Base-by-base conservation (phyloP, 164 flowering plant species). In the Umbilicus rupestris region DNA sequence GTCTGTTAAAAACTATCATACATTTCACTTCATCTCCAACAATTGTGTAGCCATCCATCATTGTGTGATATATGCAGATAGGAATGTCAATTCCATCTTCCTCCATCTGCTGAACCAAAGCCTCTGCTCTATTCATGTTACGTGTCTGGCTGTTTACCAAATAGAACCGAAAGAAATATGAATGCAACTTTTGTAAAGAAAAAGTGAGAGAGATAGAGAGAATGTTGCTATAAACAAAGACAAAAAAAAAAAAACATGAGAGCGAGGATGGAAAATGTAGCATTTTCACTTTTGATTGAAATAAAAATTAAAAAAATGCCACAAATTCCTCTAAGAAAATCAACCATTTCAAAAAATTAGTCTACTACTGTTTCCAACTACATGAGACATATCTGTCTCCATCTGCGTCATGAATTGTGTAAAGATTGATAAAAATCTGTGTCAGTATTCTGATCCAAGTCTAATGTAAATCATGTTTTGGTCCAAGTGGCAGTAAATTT, bases 1-100 rank as follows among this genome's bases (percentile, higher is more conserved):
- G 92, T 74, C 99, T 84, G 52, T 83, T 78, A 76, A 91, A 94
- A 45, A 94, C 97, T 66, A 84, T 64, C 57, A 89, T 71, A 68
- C 96, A 89, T 80, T 91, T 91, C 10, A 82, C 85, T 74, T 89
- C 96, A 77, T 85, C 70, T 44, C 80, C 83, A 67, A 83, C 72
- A 76, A 85, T 92, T 17, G 96, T 88, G 82, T 94, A 94, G 62
- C 99, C 99, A 78, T 91, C 96, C 99, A 94, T 94, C 97, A 94
- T 91, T n/a, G 92, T 89, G 65, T 94, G 99, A 73, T 91, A 94
- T 64, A 91, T 82, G 67, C 84, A 87, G 58, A 88, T 81, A 37
- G 96, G 86, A 76, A 95, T 95, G 82, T 89, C 97, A 72, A 94
- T 91, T 15, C 99, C 99, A 70, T 82, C 88, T 81, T 82, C 92